These are phyloP conservation scores for Hyaloscypha variabilis DNA, from an alignment of 495 filamentous ascomycete species.

Conservation along the genomic window DNA sequence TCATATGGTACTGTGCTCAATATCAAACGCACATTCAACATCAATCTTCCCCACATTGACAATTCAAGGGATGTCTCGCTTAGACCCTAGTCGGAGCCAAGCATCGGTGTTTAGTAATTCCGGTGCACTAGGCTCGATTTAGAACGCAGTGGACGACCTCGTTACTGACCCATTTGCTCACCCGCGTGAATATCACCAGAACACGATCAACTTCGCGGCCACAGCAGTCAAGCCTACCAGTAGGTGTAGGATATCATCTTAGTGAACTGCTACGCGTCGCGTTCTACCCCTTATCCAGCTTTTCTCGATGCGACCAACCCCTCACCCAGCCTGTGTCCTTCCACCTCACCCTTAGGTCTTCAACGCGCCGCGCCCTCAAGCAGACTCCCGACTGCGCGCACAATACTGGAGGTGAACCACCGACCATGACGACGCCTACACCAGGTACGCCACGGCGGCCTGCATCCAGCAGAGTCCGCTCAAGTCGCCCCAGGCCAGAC, in stretches of 20 bases:
- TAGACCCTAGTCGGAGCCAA: background rate
- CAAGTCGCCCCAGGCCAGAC: constrained; percentile 27
- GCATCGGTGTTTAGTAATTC: background rate
- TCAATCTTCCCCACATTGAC: background rate
- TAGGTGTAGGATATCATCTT: background rate
- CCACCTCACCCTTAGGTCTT: constrained; percentile 18
- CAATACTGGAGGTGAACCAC: constrained; percentile 4
- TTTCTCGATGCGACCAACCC: constrained; percentile 23
- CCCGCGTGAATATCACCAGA: constrained; percentile 2
- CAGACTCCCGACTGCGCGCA: background rate
- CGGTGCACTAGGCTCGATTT: background rate
- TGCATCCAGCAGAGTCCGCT: constrained; percentile 26
- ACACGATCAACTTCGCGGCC: background rate
- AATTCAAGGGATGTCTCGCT: background rate
- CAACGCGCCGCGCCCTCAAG: constrained; percentile 13
- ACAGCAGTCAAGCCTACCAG: background rate
- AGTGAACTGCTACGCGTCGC: constrained; percentile 11
- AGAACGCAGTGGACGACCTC: background rate
- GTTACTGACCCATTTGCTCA: background rate
- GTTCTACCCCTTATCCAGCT: background rate
- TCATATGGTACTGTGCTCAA: background rate
- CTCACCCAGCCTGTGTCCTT: constrained; percentile 10
- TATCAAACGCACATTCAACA: background rate
- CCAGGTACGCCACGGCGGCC: constrained; percentile 28
- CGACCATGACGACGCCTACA: constrained; percentile 25